Base-by-base conservation (phyloP, 768 basidiomycete genomes). In the Podaxis rugospora region DNA sequence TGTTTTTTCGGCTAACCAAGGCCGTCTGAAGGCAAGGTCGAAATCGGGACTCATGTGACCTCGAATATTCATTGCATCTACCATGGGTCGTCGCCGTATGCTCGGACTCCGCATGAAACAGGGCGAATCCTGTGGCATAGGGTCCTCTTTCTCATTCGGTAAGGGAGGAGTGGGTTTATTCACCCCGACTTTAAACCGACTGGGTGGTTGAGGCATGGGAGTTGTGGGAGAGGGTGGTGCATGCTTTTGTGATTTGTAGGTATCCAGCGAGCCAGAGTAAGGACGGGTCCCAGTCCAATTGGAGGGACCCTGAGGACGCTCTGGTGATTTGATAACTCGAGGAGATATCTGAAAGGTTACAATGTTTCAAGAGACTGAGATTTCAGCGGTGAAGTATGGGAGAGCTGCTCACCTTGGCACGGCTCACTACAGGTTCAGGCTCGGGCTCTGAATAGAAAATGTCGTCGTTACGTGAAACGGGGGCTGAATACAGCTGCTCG, bases 401-500 rank as follows among this genome's bases (percentile, higher is more conserved):
- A 21, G 36, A 23, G 2, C 14, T 21, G 23, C 52, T 39, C 35
- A 59, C 53, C 51, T 16, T 58, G 39, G 55, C 16, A 49, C 21
- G 51, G 27, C 32, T 61, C 46, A 57, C 53, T 16, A 44, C 49
- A 23, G 58, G 49, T 28, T 50, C 44, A 60, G 63, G 50, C 61
- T 68, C n/a, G 63, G 58, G 65, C 65, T 49, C 55, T 58, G 51
- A 69, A 68, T 66, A 71, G 68, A 58, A 72, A 51, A 55, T 68
- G 69, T 35, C 66, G 62, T 27, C 68, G 66, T 46, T 64, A 70
- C 25, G 72, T 64, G 35, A 75, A 75, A 37, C 75, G 13, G 78
- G 76, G 53, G 71, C 72, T 40, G 72, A 71, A 68, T 78, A 76
- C 4, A 76, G 72, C 63, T 75, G 73, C 66, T 82, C 81, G 40